Conservation (phyloP, 495 filamentous ascomycete species). For the Apiosordaria backusii region DNA sequence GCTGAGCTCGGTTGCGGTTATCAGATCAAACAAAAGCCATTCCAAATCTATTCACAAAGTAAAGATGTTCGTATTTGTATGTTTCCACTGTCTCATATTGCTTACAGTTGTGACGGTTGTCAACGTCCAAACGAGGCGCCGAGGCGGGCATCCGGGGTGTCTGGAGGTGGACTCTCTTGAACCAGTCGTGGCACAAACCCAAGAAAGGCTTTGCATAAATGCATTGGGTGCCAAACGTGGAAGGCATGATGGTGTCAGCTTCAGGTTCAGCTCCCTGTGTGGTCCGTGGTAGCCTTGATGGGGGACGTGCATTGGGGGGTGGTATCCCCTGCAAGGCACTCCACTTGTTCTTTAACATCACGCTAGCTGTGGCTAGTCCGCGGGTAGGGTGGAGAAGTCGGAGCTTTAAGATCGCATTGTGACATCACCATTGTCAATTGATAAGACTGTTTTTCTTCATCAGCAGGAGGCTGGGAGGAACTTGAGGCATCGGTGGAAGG, state of each 20-base stretch:
- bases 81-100: too few relatives aligned
- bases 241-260: neutral
- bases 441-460: neutral
- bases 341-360: neutral
- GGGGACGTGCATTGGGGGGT: neutral
- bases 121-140: neutral
- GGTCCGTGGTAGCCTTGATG: neutral
- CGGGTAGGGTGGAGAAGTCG: neutral
- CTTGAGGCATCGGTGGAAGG: neutral
- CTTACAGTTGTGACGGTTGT: neutral
- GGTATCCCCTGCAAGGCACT: neutral
- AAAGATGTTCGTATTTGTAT: neutral
- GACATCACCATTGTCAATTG: conserved; percentile 10
- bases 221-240: neutral
- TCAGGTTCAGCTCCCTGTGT: neutral
- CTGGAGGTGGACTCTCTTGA: neutral
- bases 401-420: conserved; percentile 2
- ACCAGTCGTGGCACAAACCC: neutral
- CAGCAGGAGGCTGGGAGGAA: neutral
- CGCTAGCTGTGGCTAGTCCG: neutral
- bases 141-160: neutral
- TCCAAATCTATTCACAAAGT: neutral
- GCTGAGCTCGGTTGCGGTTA: neutral
- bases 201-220: neutral
- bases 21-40: neutral